phyloP scores from a whole-genome alignment of 768 basidiomycete genomes.

The Paxillus rubicundulus region DNA sequence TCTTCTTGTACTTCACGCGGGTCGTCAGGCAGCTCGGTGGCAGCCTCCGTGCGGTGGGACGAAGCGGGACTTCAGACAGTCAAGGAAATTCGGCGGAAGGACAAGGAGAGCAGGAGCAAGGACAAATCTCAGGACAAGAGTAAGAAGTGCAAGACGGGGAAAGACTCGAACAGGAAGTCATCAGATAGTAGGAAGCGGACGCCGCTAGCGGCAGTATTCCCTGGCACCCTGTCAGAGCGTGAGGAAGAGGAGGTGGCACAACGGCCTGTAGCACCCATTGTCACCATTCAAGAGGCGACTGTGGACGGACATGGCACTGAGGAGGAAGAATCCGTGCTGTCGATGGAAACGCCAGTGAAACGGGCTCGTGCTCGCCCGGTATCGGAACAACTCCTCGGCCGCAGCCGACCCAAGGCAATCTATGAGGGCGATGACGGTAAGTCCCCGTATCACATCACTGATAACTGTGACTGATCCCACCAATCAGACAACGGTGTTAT shows the following conservation, averaged over 20 bases:
- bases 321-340: slow-evolving; percentile 12
- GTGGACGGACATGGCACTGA: slow-evolving; percentile 44
- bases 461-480: neutral
- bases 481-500: slow-evolving; percentile 46
- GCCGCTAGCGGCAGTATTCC: slow-evolving; percentile 60
- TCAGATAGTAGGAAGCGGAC: slow-evolving; percentile 54
- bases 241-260: slow-evolving; percentile 11
- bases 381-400: slow-evolving; percentile 60
- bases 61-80: slow-evolving; percentile 48
- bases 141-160: slow-evolving; percentile 27
- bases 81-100: slow-evolving; percentile 43
- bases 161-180: slow-evolving; percentile 40
- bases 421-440: slow-evolving; percentile 48
- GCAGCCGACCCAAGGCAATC: slow-evolving; percentile 47
- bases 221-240: slow-evolving; percentile 31
- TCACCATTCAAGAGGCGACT: slow-evolving; percentile 53
- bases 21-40: slow-evolving; percentile 41
- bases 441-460: neutral
- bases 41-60: slow-evolving; percentile 49
- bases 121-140: slow-evolving; percentile 28
- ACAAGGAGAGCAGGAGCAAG: slow-evolving; percentile 36
- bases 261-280: slow-evolving; percentile 16
- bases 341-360: slow-evolving; percentile 35
- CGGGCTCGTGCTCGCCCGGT: slow-evolving; percentile 52
- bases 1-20: slow-evolving; percentile 39